A percentile compares a stretch with the other conserved stretches of the same genome.
Conservation (phyloP, 805 yeast genomes). For the Lipomyces yamadae region DNA sequence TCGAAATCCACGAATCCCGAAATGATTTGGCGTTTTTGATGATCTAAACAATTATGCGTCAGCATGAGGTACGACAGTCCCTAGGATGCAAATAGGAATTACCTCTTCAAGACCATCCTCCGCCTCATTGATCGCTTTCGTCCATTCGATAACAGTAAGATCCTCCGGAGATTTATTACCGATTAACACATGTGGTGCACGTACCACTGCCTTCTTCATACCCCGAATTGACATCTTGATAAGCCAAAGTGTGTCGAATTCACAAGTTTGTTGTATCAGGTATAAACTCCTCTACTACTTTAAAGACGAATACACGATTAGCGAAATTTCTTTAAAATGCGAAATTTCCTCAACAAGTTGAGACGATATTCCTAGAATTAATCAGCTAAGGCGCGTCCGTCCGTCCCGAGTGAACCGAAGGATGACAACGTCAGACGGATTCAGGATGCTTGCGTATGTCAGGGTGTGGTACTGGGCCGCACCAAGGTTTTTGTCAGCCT, state of each 20-base stretch:
- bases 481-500: too few relatives aligned
- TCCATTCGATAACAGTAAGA: conserved; percentile 45
- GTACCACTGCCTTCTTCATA: conserved; percentile 46
- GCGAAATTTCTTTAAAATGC: background rate
- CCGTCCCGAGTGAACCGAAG: background rate
- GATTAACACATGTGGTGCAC: conserved; percentile 47
- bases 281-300: background rate
- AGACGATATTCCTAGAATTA: background rate
- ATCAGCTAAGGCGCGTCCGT: background rate
- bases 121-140: conserved; percentile 45
- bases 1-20: conserved; percentile 39
- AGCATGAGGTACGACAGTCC: background rate
- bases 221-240: conserved; percentile 43
- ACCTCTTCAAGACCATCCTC: conserved; percentile 42
- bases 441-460: conserved; percentile 2
- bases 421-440: background rate
- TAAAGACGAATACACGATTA: background rate
- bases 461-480: background rate
- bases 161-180: conserved; percentile 47
- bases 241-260: background rate
- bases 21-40: conserved; percentile 39
- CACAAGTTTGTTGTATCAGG: background rate
- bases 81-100: background rate
- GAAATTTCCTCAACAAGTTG: background rate
- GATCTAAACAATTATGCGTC: conserved; percentile 22